Percentiles rank a stretch among this genome's conserved stretches.
phyloP scores from a whole-genome alignment of 148 eudicot genomes.

The Rhododendron simsii region DNA sequence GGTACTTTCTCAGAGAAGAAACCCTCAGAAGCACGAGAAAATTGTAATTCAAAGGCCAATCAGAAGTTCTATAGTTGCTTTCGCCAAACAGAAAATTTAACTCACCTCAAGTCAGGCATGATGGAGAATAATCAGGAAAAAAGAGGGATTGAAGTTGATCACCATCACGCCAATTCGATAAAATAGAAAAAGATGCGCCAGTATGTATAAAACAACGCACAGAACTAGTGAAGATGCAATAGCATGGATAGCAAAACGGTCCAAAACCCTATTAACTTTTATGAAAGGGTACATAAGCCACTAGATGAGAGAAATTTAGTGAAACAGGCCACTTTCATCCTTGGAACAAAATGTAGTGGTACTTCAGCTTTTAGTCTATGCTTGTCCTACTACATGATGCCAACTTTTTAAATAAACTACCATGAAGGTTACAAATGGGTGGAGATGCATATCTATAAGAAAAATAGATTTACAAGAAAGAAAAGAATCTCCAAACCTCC shows the following conservation, averaged over 20 bases:
- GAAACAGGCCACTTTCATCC: constrained; percentile 1
- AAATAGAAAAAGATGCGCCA: neutral
- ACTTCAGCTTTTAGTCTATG: constrained; percentile 11
- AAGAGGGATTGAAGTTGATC: neutral
- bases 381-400: neutral
- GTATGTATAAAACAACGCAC: neutral
- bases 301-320: neutral
- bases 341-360: neutral
- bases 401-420: constrained; percentile 3
- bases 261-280: neutral
- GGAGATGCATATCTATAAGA: neutral
- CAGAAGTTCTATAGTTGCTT: neutral
- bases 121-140: neutral
- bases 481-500: constrained; percentile 18
- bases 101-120: neutral
- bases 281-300: neutral
- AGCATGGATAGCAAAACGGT: neutral
- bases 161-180: neutral
- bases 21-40: neutral
- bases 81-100: neutral
- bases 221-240: neutral
- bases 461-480: neutral
- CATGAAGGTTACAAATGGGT: neutral
- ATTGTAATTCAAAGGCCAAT: neutral
- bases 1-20: neutral